Evolutionary conservation across 2,329 filamentous ascomycete genomes (phyloP), one percentile per base, ranked within the genome.

Genomic region (Colletotrichum sp.): DNA sequence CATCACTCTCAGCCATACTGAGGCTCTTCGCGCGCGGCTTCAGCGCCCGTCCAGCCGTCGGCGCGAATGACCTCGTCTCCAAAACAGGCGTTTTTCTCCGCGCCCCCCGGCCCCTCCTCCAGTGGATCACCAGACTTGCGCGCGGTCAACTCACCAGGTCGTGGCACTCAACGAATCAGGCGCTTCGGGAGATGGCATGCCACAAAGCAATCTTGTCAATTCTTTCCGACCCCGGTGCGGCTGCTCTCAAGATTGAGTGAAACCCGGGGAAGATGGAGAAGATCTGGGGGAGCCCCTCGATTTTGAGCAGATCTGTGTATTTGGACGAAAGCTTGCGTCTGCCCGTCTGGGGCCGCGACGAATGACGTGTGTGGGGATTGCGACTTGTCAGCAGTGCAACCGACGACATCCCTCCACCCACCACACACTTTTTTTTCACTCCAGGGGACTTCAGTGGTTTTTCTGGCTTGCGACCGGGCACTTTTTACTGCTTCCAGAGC

Each of bases 141-240:
- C 67, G 39, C 34, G 52, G 61, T 43, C 36, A 55, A 78, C 76
- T 78, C 75, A 78, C 76, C 76, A 78, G 30, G 76, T 77, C 66
- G 76, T 78, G 34, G 76, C 76, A 39, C 76, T 75, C 68, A 78
- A 55, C 71, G 76, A 77, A 78, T 78, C 76, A 75, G 75, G 66
- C 68, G 70, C 71, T 71, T 77, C 76, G 69, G 76, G 65, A 68
- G 76, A 72, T 30, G 76, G 68, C 71, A 78, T 77, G 75, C 64
- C 71, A 66, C 62, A 64, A 55, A 55, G 60, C 64, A 61, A 69
- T 71, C 43, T 55, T 58, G 67, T 70, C 74, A 64, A 76, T 76
- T 76, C 74, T 76, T 67, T 74, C 74, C 74, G 74, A 64, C 60
- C 70, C 70, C 74, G n/a, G 67, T 65, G 69, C 65, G 74, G 64